phyloP scores from a whole-genome alignment of 2,329 filamentous ascomycete genomes.

The Thermothelomyces thermophilus region DNA sequence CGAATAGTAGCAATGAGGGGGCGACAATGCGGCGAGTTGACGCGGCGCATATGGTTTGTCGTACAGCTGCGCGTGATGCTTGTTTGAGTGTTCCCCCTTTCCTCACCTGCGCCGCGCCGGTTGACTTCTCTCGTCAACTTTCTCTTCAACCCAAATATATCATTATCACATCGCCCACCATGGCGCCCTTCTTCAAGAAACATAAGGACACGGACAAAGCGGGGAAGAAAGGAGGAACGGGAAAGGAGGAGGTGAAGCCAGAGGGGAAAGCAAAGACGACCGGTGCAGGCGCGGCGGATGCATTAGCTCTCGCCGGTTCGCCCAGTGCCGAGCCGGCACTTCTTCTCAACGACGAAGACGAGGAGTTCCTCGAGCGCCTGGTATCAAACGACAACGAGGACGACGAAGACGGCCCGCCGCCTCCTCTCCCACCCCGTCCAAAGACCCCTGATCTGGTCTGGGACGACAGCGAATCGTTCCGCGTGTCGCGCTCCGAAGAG shows the following conservation, averaged over 20 bases:
- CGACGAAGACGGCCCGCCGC: constrained; percentile 40
- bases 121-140: too few relatives aligned
- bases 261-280: constrained; percentile 24
- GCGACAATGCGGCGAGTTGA: too few relatives aligned
- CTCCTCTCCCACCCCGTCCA: constrained; percentile 49
- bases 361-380: constrained; percentile 51
- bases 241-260: constrained; percentile 33
- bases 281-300: background rate
- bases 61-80: background rate
- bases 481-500: constrained; percentile 20
- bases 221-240: constrained; percentile 24
- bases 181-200: constrained; percentile 44
- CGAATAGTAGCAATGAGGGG: background rate
- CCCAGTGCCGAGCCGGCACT: constrained; percentile 26
- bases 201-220: constrained; percentile 43
- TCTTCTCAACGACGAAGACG: constrained; percentile 50
- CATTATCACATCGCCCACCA: background rate
- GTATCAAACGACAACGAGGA: constrained; percentile 33
- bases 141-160: too few relatives aligned
- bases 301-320: background rate
- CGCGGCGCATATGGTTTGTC: background rate
- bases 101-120: background rate
- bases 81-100: background rate
- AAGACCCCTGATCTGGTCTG: constrained; percentile 46
- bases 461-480: constrained; percentile 37